Evolutionary conservation across 352 stramenopile species (phyloP).

Genomic region (Aphanomyces stellatus): DNA sequence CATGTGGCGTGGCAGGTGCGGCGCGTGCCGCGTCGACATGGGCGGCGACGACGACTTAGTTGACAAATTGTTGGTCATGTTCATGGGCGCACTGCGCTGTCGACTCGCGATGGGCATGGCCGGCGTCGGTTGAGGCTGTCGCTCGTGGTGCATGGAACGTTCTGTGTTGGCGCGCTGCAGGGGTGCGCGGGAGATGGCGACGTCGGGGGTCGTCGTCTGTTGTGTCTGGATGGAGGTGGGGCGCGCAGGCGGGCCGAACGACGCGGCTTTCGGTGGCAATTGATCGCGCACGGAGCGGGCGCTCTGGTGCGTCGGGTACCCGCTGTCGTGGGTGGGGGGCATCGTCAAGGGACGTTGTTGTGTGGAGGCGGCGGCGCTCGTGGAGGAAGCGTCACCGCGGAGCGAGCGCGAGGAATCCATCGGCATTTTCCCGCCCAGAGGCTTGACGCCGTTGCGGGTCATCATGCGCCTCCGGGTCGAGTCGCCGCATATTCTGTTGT

Average conservation of each 20-base stretch:
- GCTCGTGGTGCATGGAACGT: not conserved
- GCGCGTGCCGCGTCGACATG: not conserved
- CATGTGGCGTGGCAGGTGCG: no score
- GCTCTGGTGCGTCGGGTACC: not conserved
- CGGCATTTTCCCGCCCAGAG: not conserved
- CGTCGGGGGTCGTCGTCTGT: not conserved
- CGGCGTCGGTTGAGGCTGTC: not conserved
- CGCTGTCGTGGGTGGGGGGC: not conserved
- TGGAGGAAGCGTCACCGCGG: not conserved
- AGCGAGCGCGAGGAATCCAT: not conserved
- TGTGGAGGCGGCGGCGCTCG: not conserved
- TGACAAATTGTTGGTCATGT: no score
- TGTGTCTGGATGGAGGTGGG: not conserved
- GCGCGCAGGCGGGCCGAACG: not conserved
- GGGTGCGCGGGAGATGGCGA: not conserved
- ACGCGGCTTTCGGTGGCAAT: not conserved
- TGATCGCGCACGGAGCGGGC: not conserved
- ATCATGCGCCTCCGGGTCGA: slow-evolving; percentile 8
- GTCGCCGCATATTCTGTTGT: slow-evolving; percentile 11
- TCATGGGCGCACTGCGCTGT: no score
- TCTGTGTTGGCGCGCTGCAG: not conserved
- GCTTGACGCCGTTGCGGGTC: not conserved
- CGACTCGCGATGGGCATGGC: no score
- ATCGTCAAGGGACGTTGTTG: not conserved
- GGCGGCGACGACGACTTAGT: not conserved